Evolutionary conservation across 768 basidiomycete species (phyloP).

Genomic region (Jaapia argillacea): DNA sequence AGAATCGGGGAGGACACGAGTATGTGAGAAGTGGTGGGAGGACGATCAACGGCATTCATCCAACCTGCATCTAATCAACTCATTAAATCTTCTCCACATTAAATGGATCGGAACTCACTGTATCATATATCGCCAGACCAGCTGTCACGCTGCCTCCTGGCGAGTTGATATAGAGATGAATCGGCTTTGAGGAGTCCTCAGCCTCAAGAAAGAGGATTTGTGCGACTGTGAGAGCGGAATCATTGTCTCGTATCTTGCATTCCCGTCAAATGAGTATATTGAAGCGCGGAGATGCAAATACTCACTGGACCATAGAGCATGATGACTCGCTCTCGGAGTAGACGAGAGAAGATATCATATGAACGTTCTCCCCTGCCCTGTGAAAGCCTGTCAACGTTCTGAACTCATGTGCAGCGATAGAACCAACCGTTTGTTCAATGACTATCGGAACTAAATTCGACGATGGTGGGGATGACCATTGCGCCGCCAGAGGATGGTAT

Average conservation of each 20-base stretch:
- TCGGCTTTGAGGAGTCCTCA: conserved; percentile 88
- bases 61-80: conserved; percentile 59
- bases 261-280: background rate
- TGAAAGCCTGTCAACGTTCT: no score
- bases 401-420: conserved; percentile 5
- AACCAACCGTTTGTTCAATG: conserved; percentile 78
- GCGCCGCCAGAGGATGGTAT: conserved; percentile 41
- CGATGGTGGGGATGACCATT: conserved; percentile 12
- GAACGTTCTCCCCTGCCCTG: conserved; percentile 82
- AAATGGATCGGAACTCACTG: conserved; percentile 40
- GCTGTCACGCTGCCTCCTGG: conserved; percentile 95
- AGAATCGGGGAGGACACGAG: background rate
- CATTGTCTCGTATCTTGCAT: conserved; percentile 92
- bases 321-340: conserved; percentile 88
- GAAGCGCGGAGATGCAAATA: conserved; percentile 6
- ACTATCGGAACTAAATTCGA: conserved; percentile 82
- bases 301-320: conserved; percentile 90
- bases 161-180: conserved; percentile 95
- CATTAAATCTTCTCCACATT: conserved; percentile 1
- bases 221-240: conserved; percentile 81
- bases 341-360: conserved; percentile 93
- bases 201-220: conserved; percentile 95
- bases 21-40: background rate
- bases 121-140: conserved; percentile 95
- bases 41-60: conserved; percentile 2